phyloP scores from a whole-genome alignment of 768 basidiomycete species.

The Boletus rex-veris region DNA sequence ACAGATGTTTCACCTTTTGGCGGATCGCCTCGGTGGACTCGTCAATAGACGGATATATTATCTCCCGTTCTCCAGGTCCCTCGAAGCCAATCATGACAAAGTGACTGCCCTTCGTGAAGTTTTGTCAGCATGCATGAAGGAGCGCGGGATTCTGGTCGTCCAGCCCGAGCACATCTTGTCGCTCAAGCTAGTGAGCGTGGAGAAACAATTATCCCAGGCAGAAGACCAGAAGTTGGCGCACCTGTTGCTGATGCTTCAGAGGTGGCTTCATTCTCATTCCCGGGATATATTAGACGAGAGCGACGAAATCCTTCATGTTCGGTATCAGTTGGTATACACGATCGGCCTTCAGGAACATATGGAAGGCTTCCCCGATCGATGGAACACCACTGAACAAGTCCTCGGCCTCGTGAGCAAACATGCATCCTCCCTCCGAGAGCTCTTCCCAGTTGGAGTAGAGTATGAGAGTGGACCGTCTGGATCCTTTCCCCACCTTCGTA shows the following conservation, averaged over 20 bases:
- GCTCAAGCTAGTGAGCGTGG: slow-evolving; percentile 44
- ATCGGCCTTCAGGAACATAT: slow-evolving; percentile 28
- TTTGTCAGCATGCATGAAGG: slow-evolving; percentile 36
- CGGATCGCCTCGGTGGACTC: slow-evolving; percentile 42
- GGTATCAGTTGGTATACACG: slow-evolving; percentile 38
- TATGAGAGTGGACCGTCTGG: slow-evolving; percentile 6
- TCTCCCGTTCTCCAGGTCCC: slow-evolving; percentile 46
- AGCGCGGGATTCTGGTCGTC: slow-evolving; percentile 41
- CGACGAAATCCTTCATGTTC: slow-evolving; percentile 32
- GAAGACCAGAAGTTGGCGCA: background rate
- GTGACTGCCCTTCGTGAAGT: slow-evolving; percentile 28
- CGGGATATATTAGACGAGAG: slow-evolving; percentile 32
- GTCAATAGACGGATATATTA: slow-evolving; percentile 45
- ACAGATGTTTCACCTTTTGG: slow-evolving; percentile 49
- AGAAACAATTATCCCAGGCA: slow-evolving; percentile 24
- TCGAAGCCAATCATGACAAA: slow-evolving; percentile 17
- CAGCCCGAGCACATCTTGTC: slow-evolving; percentile 57
- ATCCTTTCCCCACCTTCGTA: slow-evolving; percentile 23
- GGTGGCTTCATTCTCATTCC: slow-evolving; percentile 22
- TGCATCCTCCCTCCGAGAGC: slow-evolving; percentile 4
- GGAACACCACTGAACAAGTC: slow-evolving; percentile 32
- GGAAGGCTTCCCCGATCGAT: slow-evolving; percentile 33
- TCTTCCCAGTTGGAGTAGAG: slow-evolving; percentile 15
- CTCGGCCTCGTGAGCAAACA: slow-evolving; percentile 24
- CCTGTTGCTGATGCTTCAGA: slow-evolving; percentile 26